phyloP scores from a whole-genome alignment of 2,329 filamentous ascomycete species.

The Fusarium torulosum region DNA sequence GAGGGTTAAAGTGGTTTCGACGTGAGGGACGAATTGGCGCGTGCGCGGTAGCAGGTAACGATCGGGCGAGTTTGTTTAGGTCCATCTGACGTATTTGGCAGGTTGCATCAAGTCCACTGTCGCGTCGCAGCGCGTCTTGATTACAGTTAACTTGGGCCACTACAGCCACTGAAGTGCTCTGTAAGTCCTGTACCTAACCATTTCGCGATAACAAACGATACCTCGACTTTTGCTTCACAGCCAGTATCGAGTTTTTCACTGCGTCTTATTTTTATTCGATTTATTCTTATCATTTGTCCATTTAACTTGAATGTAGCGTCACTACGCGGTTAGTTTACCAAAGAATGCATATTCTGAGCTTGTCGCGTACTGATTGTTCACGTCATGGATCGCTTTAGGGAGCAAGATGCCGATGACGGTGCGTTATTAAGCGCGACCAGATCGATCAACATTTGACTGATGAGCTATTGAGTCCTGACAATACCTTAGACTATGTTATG shows the following conservation, averaged over 20 bases:
- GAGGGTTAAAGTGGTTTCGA: constrained; percentile 37
- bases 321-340: background rate
- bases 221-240: background rate
- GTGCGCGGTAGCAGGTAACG: constrained; percentile 12
- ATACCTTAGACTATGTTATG: background rate
- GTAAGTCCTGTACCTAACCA: background rate
- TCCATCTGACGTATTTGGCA: constrained; percentile 29
- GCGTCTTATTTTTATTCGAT: background rate
- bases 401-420: background rate
- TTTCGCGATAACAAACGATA: background rate
- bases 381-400: background rate
- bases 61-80: background rate
- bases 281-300: background rate
- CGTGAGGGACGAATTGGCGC: constrained; percentile 14
- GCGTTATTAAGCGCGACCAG: background rate
- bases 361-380: background rate
- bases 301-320: background rate
- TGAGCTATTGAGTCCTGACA: background rate
- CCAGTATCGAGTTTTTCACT: too few relatives aligned
- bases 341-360: background rate
- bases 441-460: background rate
- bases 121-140: constrained; percentile 20
- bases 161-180: constrained; percentile 2
- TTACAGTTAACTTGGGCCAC: constrained; percentile 10
- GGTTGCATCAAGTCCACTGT: background rate